Evolutionary conservation across 208 protist species (phyloP).

Genomic region (Crithidia acanthocephali): DNA sequence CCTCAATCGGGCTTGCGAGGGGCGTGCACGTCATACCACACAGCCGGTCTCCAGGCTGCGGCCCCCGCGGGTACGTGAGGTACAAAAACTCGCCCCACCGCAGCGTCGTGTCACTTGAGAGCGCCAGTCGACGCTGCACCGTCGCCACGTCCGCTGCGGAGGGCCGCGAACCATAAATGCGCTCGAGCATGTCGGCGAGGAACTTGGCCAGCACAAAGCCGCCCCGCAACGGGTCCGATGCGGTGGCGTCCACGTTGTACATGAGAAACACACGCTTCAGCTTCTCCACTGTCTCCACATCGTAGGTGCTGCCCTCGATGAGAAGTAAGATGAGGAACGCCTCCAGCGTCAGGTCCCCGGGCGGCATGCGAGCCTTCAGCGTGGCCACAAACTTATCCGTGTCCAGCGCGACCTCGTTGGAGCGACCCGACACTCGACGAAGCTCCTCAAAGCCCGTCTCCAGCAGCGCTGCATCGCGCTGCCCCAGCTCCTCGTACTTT

Average conservation of each 20-base stretch:
- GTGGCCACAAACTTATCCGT: conserved; percentile 30
- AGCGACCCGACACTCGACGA: conserved; percentile 35
- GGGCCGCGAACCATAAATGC: conserved; percentile 43
- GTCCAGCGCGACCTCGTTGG: conserved; percentile 11
- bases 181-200: conserved; percentile 47
- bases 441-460: conserved; percentile 41
- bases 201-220: conserved; percentile 58
- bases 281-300: conserved; percentile 36
- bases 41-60: conserved; percentile 25
- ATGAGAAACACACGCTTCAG: conserved; percentile 59
- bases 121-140: conserved; percentile 41
- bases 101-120: conserved; percentile 62
- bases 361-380: conserved; percentile 51
- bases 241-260: conserved; percentile 60
- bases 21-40: conserved; percentile 26
- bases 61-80: conserved; percentile 53
- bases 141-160: conserved; percentile 29
- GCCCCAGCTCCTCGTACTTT: conserved; percentile 13
- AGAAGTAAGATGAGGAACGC: conserved; percentile 67
- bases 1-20: conserved; percentile 16
- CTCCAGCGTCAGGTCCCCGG: conserved; percentile 53
- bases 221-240: conserved; percentile 21
- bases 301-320: conserved; percentile 57
- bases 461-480: conserved; percentile 15
- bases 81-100: conserved; percentile 85